Evolutionary conservation across 2,329 filamentous ascomycete species (phyloP), one percentile per base, ranked within the genome.

Genomic region (Lecanicillium sp.): DNA sequence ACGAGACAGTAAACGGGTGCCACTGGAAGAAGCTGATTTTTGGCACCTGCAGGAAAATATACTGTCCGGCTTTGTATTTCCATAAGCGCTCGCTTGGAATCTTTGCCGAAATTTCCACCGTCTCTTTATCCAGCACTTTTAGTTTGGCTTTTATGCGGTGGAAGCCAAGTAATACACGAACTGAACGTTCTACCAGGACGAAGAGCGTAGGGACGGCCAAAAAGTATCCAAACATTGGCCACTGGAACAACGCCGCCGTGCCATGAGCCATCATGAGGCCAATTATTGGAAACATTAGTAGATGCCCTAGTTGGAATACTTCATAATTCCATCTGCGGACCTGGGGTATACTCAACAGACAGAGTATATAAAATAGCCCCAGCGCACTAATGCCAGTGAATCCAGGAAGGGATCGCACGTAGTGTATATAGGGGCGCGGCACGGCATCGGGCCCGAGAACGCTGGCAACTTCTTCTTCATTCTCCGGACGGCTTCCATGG

Each of bases 1-100:
- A 67, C 0, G 73, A 76, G 1, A 78, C 68, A 0, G 73, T 77
- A 45, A 78, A 78, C 0, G 72, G 73, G 40, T 78, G 73, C 73
- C 73, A 78, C 46, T 77, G 71, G 41, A 71, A 77, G 35, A 62
- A 55, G 28, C 70, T 73, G 16, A 77, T 52, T 20, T 58, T 44
- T 0, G 72, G 73, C 0, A 77, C 68, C 45, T 76, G 72, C 0
- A 77, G 56, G 33, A 78, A 68, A 12, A 78, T 63, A 41, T 76
- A 75, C 48, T 76, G 71, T 0, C 73, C 72, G n/a, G 72, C 71
- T 38, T 66, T 63, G 48, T 75, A 76, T 29, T 60, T 61, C 70
- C 69, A 75, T 3, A 70, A 55, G 2, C 67, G 56, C 37, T 65
- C 60, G 18, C 59, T 62, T 1, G 69, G 73, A 6, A 73, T 68